These are phyloP conservation scores for Malus hybrid DNA, from an alignment of 331 rosid species.

Conservation along the genomic window DNA sequence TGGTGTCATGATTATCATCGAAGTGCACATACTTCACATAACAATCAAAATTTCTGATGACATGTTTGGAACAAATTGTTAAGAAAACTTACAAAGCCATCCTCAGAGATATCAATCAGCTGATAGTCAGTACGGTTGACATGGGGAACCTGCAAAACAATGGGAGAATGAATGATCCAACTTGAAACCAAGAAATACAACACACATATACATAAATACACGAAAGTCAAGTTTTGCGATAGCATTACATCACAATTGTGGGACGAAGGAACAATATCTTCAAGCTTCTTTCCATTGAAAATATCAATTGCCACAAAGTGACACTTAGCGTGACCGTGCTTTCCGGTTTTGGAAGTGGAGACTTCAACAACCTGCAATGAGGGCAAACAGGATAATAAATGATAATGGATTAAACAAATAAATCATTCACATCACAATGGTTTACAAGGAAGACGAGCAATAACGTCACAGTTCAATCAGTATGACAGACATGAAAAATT, in stretches of 20 bases:
- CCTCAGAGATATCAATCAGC: constrained; percentile 62
- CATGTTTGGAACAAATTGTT: background rate
- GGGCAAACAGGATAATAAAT: background rate
- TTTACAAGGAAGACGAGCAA: background rate
- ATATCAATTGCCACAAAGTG: constrained; percentile 74
- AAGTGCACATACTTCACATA: background rate
- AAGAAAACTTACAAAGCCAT: constrained; percentile 50
- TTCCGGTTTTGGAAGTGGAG: constrained; percentile 72
- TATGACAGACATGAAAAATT: background rate
- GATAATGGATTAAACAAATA: no score
- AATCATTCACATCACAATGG: no score
- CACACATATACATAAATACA: background rate
- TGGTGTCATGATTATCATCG: background rate
- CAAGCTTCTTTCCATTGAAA: constrained; percentile 68
- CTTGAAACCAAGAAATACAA: background rate
- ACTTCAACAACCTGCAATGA: constrained; percentile 58
- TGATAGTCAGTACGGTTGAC: constrained; percentile 60
- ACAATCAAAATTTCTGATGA: background rate
- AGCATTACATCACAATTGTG: constrained; percentile 61
- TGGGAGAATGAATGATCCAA: background rate
- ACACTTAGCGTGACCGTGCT: constrained; percentile 80
- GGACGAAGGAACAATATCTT: constrained; percentile 72
- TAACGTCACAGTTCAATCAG: background rate
- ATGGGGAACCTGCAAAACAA: constrained; percentile 47
- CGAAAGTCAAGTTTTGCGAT: background rate